Evolutionary conservation across 148 eudicot species (phyloP).

Genomic region (Rhododendron ferrugineum): DNA sequence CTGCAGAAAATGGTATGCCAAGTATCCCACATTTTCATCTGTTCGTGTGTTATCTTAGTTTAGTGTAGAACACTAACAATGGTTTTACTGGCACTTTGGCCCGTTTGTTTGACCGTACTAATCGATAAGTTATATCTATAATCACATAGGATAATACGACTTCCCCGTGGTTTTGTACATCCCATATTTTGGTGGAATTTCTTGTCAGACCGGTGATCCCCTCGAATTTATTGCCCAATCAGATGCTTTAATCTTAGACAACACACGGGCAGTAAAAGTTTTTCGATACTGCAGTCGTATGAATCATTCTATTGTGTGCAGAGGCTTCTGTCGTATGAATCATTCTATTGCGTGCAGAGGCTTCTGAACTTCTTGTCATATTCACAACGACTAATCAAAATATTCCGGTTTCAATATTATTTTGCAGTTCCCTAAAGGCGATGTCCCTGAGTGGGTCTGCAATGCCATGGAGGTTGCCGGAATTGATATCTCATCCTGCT

Average conservation of each 20-base stretch:
- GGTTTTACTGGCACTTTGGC: background rate
- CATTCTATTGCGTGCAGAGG: background rate
- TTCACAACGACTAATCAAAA: background rate
- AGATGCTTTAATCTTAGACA: background rate
- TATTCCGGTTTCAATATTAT: background rate
- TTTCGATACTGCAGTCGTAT: background rate
- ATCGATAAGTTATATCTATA: background rate
- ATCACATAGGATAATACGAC: background rate
- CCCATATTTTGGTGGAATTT: background rate
- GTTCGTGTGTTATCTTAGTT: background rate
- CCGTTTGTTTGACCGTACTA: background rate
- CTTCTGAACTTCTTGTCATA: background rate
- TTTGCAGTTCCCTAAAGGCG: constrained; percentile 74
- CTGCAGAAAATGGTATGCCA: constrained; percentile 69
- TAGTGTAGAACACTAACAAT: background rate
- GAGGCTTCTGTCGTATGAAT: background rate
- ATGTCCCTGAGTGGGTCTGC: constrained; percentile 89
- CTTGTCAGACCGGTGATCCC: background rate
- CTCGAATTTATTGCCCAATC: background rate
- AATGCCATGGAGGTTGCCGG: constrained; percentile 91
- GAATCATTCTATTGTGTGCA: background rate
- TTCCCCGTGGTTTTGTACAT: background rate
- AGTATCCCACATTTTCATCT: background rate
- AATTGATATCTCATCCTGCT: constrained; percentile 68
- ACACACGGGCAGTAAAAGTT: background rate